Conservation (phyloP, 768 basidiomycete genomes). For the Lyophyllum atratum region DNA sequence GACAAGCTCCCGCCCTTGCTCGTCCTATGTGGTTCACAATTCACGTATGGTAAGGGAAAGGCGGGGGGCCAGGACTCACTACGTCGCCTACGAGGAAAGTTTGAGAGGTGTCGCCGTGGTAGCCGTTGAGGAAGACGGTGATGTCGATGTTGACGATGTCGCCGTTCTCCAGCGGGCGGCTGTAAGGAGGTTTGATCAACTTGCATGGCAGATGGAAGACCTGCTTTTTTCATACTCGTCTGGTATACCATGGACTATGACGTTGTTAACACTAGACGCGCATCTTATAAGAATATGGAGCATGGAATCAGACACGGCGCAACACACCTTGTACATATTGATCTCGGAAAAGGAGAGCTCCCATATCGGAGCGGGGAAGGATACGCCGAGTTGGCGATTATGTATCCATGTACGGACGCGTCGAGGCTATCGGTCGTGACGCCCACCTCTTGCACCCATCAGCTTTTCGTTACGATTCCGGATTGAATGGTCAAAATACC, state of each 20-base stretch:
- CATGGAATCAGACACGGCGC: neutral
- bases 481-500: conserved; percentile 33
- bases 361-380: conserved; percentile 83
- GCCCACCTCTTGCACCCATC: conserved; percentile 47
- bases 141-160: conserved; percentile 91
- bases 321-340: conserved; percentile 68
- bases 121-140: conserved; percentile 81
- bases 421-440: conserved; percentile 80
- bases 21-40: conserved; percentile 50
- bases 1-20: conserved; percentile 66
- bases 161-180: conserved; percentile 76
- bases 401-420: conserved; percentile 67
- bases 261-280: conserved; percentile 74
- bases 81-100: conserved; percentile 84
- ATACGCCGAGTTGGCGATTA: conserved; percentile 71
- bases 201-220: neutral
- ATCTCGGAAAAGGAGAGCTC: conserved; percentile 77
- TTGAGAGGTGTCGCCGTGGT: conserved; percentile 87
- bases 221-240: conserved; percentile 61
- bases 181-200: conserved; percentile 25
- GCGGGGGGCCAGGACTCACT: conserved; percentile 38
- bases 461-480: neutral
- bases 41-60: neutral
- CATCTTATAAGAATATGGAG: conserved; percentile 48
- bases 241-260: conserved; percentile 87